Conservation (phyloP, 2,329 filamentous ascomycete species). For the Cryphonectria japonica region DNA sequence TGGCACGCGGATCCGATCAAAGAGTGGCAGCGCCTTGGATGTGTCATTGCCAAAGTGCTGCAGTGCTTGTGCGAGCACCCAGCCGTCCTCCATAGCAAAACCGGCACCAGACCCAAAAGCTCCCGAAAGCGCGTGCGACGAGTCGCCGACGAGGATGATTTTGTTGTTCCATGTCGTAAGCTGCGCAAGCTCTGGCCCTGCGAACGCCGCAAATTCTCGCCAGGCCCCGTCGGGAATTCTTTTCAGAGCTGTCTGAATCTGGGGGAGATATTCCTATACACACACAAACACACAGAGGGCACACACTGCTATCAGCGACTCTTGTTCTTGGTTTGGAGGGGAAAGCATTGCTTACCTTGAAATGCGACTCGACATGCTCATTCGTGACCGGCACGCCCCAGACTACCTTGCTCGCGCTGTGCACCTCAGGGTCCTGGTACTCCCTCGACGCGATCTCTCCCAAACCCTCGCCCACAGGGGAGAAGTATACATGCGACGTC, state of each 20-base stretch:
- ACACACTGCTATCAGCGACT: neutral
- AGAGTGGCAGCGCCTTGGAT: conserved; percentile 34
- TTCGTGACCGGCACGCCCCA: conserved; percentile 45
- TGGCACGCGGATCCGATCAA: conserved; percentile 37
- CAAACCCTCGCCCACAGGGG: conserved; percentile 43
- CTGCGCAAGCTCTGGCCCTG: conserved; percentile 36
- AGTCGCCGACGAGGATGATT: conserved; percentile 57
- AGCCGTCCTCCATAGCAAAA: conserved; percentile 43
- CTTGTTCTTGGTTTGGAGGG: neutral
- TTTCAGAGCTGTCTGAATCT: conserved; percentile 14
- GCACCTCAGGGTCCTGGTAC: conserved; percentile 38
- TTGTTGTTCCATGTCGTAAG: conserved; percentile 39
- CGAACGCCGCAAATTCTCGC: conserved; percentile 38
- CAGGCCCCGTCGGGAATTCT: conserved; percentile 22
- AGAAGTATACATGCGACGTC: conserved; percentile 47
- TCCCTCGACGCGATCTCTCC: conserved; percentile 46
- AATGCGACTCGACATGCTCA: conserved; percentile 42
- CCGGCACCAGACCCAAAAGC: conserved; percentile 45
- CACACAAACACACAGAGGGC: neutral
- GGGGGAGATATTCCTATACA: conserved; percentile 24
- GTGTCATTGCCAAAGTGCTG: conserved; percentile 34
- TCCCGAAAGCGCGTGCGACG: conserved; percentile 57
- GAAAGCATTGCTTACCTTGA: conserved; percentile 34
- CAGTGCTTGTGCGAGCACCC: conserved; percentile 36
- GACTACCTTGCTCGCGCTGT: conserved; percentile 39